These are phyloP conservation scores for Elongisporangium undulatum DNA, from an alignment of 352 stramenopile genomes.

Conservation along the genomic window DNA sequence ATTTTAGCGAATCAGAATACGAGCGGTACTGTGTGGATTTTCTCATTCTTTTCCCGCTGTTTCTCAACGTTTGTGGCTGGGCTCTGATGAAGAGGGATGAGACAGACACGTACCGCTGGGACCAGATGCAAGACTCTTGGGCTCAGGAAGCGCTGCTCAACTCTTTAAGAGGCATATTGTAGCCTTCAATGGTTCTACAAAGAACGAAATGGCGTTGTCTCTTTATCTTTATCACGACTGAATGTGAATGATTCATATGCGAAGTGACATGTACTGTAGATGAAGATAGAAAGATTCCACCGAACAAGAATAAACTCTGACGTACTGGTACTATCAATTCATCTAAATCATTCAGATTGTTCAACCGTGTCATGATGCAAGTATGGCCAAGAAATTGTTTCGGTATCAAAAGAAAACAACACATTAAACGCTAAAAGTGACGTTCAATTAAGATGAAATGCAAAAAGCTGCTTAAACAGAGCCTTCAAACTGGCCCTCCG, in stretches of 20 bases:
- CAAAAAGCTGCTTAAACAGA: constrained; percentile 28
- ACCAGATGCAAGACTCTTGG: no score
- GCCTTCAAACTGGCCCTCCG: constrained; percentile 51
- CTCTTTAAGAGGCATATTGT: background rate
- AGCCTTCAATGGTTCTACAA: background rate
- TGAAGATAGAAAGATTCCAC: background rate
- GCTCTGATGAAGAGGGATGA: background rate
- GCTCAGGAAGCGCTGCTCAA: background rate
- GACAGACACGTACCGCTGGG: background rate
- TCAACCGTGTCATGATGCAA: no score
- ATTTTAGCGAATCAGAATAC: background rate
- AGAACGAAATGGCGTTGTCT: background rate
- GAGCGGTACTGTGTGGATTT: background rate
- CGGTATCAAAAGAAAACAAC: no score
- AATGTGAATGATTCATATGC: background rate
- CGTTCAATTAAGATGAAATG: background rate
- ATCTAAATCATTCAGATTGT: no score
- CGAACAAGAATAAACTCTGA: no score
- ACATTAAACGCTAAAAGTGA: background rate
- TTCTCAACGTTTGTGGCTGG: background rate
- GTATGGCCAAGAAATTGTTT: no score
- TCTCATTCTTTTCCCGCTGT: background rate
- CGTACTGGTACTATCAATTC: no score
- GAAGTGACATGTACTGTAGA: background rate
- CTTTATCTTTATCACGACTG: background rate